Base-by-base conservation (phyloP, 768 basidiomycete species). In the Tylopilus plumbeoviolaceoides region DNA sequence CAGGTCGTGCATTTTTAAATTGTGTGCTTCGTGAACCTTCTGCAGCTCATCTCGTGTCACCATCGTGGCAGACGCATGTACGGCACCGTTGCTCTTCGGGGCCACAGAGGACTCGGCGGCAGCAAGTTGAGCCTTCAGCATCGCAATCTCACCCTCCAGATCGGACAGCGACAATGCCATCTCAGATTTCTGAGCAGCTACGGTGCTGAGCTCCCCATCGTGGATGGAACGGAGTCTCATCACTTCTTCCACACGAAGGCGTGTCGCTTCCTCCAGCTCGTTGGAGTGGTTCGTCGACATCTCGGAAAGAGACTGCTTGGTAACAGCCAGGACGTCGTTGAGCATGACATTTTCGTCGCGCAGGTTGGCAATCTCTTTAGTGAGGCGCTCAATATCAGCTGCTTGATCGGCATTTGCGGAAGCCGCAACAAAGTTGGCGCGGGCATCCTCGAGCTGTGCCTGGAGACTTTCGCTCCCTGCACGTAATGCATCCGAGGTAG, bases 21-120 rank as follows among this genome's bases (percentile, higher is more conserved):
- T 89, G 67, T 94, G 91, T 6, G 91, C 91, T 66, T 90, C 87
- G 58, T 93, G 87, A 63, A 89, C 70, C 62, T 77, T 80, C 65
- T 84, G 82, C 38, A 94, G 70, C 51, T 93, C 90, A 57, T 90
- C 89, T 59, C 83, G 85, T 33, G 88, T 80, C 8, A 90, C 81
- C 21, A 66, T 57, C 44, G 74, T 68, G 31, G 75, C 66, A 39
- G 72, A 66, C 18, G 66, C 61, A 39, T 70, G 65, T 20, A 68
- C 62, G 1, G 66, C 70, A 14, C 82, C 83, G 55, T 85, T 87
- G 55, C 70, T 78, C 69, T 79, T 84, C 4, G 83, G 78, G 4
- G 79, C 65, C 27, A 73, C 66, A n/a, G 70, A 58, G 2, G 73
- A 62, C 45, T 80, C 79, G 9, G 78, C 73, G 18, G 75, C 75